Conservation (phyloP, 1,139 yeast genomes). For the Candida sanyaensis region DNA sequence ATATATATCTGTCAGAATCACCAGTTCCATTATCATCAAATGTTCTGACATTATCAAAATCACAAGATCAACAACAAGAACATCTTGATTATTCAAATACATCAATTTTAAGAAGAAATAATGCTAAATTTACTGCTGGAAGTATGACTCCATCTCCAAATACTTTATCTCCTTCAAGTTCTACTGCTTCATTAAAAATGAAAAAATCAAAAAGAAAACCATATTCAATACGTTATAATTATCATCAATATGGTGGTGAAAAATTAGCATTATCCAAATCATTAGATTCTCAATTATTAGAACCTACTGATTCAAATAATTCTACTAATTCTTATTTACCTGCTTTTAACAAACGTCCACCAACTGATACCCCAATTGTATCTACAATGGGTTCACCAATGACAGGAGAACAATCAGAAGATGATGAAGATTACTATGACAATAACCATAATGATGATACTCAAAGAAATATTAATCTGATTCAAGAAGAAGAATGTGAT, state of each 20-base stretch:
- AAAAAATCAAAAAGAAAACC: conserved; percentile 1
- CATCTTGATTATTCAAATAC: neutral
- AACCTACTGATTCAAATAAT: conserved; percentile 19
- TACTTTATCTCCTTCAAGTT: conserved; percentile 13
- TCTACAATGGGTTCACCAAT: conserved; percentile 58
- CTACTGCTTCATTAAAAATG: conserved; percentile 4
- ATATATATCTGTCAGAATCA: neutral
- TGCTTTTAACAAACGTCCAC: conserved; percentile 66
- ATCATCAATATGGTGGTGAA: conserved; percentile 18
- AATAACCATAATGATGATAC: conserved; percentile 10
- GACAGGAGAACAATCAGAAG: conserved; percentile 33
- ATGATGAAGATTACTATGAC: conserved; percentile 16
- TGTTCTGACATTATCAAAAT: neutral
- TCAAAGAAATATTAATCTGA: conserved; percentile 4
- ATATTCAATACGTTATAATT: conserved; percentile 1
- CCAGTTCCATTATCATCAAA: neutral
- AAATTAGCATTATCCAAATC: conserved; percentile 26
- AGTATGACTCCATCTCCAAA: conserved; percentile 15
- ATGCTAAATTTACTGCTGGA: conserved; percentile 10
- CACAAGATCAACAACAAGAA: neutral
- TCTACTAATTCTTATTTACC: conserved; percentile 37
- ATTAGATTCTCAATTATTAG: conserved; percentile 28
- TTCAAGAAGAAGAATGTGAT: conserved; percentile 8
- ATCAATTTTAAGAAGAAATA: neutral
- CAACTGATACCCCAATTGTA: conserved; percentile 70